Evolutionary conservation across 768 basidiomycete species (phyloP).

Genomic region (Leucocoprinus sp.): DNA sequence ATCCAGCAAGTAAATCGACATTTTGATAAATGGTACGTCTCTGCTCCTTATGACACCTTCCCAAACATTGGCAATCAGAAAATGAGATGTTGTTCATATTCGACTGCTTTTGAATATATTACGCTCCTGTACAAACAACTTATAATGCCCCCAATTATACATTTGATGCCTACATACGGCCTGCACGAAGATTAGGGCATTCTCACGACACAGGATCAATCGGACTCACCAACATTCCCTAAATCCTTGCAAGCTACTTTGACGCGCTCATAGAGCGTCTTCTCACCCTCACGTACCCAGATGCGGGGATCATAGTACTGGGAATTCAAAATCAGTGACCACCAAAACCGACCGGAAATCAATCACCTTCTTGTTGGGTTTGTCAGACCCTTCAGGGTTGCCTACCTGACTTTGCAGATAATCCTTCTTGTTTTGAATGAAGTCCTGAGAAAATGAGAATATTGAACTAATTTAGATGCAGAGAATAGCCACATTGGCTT

Average conservation of each 20-base stretch:
- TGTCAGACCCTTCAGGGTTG: constrained; percentile 93
- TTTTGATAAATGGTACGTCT: no score
- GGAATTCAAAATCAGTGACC: constrained; percentile 9
- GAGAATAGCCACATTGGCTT: constrained; percentile 14
- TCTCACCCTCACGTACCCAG: constrained; percentile 98
- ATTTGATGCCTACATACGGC: constrained; percentile 1
- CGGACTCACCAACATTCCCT: constrained; percentile 38
- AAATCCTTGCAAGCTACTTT: constrained; percentile 92
- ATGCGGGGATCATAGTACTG: constrained; percentile 93
- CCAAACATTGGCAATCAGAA: no score
- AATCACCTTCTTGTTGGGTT: constrained; percentile 96
- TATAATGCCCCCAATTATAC: background rate
- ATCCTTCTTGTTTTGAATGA: constrained; percentile 74
- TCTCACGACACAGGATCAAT: background rate
- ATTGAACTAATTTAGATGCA: background rate
- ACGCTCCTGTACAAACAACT: background rate
- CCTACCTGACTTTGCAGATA: constrained; percentile 90
- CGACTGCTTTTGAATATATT: background rate
- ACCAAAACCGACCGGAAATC: background rate
- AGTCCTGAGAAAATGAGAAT: constrained; percentile 47
- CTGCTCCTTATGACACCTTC: no score
- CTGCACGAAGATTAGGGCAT: background rate
- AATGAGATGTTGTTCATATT: background rate
- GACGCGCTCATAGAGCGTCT: constrained; percentile 80
- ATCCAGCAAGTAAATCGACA: background rate